Base-by-base conservation (phyloP, 371 early-diverging fungal genomes). In the Mucor saturninus region DNA sequence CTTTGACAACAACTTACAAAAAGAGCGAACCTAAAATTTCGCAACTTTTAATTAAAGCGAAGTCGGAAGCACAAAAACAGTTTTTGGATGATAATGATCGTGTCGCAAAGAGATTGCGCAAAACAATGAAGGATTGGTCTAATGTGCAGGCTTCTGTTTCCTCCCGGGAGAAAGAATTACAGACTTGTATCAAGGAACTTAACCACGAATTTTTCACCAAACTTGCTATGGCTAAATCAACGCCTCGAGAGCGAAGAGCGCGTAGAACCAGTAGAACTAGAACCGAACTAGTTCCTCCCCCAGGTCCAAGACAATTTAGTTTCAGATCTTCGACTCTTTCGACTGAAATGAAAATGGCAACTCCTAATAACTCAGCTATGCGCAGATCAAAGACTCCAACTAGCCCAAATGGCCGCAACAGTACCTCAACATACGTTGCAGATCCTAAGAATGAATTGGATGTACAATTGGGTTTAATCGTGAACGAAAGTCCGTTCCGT, bases 401-500 rank as follows among this genome's bases (percentile, higher is more conserved):
- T 0, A 21, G 29, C 3, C 46, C 66, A 11, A 31, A 37, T 29
- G 49, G 54, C 15, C 30, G 31, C 1, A 29, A 35, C 6, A 50
- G 13, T 30, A 50, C 3, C 14, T 31, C 60, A 39, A 59, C 45
- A 30, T 81, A 81, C 40, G 68, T 81, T 5, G 61, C 78, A 4
- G 81, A 81, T 65, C 81, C 81, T 5, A 77, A 77, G 32, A 81
- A 71, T 45, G 81, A 81, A 30, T 48, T 81, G 32, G 81, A 81
- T 58, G 71, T 74, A 29, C 76, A 74, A 37, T 52, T 81, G 2
- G 91, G 88, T 4, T 64, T 72, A 15, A 84, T 91, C 39, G 85
- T 92, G 29, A 92, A 92, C 64, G 80, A 77, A 11, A 79, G 74
- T 49, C 68, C 74, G 2, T 76, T 69, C 46, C 68, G 63, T 10